A percentile compares a stretch with the other conserved stretches of the same genome.
phyloP scores from a whole-genome alignment of 140 eudicot species.

The Erigeron philadelphicus region DNA sequence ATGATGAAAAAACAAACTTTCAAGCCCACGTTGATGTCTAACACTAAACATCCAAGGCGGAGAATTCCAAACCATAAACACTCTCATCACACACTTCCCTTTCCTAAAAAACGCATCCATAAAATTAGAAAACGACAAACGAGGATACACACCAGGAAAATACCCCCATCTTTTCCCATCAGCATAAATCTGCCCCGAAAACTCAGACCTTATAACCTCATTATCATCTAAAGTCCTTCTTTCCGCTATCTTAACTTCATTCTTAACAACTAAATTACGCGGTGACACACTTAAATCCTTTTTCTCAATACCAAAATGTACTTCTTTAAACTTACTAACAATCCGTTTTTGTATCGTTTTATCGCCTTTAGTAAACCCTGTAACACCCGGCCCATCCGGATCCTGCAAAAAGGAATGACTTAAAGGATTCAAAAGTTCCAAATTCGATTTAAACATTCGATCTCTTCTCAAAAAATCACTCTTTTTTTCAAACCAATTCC shows the following conservation, averaged over 20 bases:
- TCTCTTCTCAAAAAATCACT: slow-evolving; percentile 82
- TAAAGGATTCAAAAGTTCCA: slow-evolving; percentile 74
- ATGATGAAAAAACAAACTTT: slow-evolving; percentile 70
- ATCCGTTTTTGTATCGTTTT: slow-evolving; percentile 49
- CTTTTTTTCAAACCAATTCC: slow-evolving; percentile 88
- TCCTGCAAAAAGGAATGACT: slow-evolving; percentile 78
- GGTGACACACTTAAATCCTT: slow-evolving; percentile 38
- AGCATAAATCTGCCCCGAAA: slow-evolving; percentile 49
- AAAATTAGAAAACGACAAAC: slow-evolving; percentile 60
- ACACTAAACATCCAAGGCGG: slow-evolving; percentile 84
- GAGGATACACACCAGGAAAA: slow-evolving; percentile 64
- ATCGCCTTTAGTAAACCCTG: slow-evolving; percentile 72
- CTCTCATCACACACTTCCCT: slow-evolving; percentile 72
- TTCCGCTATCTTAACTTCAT: slow-evolving; percentile 40
- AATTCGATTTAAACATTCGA: slow-evolving; percentile 77
- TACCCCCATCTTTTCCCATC: slow-evolving; percentile 96
- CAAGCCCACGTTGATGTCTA: slow-evolving; percentile 78
- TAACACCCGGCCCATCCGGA: slow-evolving; percentile 76
- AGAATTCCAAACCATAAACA: slow-evolving; percentile 97
- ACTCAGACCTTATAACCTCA: slow-evolving; percentile 25
- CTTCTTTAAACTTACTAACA: slow-evolving; percentile 47
- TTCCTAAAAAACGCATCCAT: slow-evolving; percentile 70
- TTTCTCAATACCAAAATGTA: slow-evolving; percentile 44
- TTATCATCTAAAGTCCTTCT: slow-evolving; percentile 41
- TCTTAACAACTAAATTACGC: slow-evolving; percentile 20